These are phyloP conservation scores for Madurella fahalii DNA, from an alignment of 2,329 filamentous ascomycete genomes.

Conservation along the genomic window DNA sequence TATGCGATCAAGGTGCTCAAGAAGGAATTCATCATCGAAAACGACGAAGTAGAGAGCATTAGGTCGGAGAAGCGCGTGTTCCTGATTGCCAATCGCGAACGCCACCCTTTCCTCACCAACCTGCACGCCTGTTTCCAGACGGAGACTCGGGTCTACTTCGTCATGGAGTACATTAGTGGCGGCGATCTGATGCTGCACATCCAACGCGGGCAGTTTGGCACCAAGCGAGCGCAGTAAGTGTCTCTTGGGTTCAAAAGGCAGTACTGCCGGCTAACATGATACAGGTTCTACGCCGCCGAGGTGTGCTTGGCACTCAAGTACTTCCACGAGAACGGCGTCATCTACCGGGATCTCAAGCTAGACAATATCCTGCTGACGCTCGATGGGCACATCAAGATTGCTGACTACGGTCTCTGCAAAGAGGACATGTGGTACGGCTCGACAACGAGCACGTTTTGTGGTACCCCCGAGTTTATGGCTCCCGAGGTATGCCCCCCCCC, in stretches of 20 bases:
- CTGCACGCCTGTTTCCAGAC: conserved; percentile 98
- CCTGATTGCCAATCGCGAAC: conserved; percentile 92
- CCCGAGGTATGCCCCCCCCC: conserved; percentile 66
- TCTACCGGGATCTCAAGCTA: conserved; percentile 95
- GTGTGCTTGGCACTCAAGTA: conserved; percentile 97
- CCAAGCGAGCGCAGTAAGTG: conserved; percentile 88
- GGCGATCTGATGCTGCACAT: conserved; percentile 99
- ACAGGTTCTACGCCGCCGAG: conserved; percentile 91
- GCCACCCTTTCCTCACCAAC: conserved; percentile 91
- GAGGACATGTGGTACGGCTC: conserved; percentile 99
- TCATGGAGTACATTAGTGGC: conserved; percentile 99
- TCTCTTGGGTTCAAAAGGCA: neutral
- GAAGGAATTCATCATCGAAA: conserved; percentile 99
- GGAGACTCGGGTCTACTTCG: conserved; percentile 96
- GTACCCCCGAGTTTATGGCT: conserved; percentile 99
- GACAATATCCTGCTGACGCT: conserved; percentile 88
- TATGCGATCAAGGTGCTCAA: conserved; percentile 99
- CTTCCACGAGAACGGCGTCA: conserved; percentile 98
- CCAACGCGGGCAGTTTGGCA: conserved; percentile 91
- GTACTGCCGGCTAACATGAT: conserved; percentile 24
- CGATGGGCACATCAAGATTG: conserved; percentile 98
- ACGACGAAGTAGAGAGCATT: conserved; percentile 97
- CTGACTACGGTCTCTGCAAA: conserved; percentile 97
- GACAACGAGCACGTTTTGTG: conserved; percentile 96
- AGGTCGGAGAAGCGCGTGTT: conserved; percentile 97